Evolutionary conservation across 2,329 filamentous ascomycete genomes (phyloP).

Genomic region (Fusarium sororula): DNA sequence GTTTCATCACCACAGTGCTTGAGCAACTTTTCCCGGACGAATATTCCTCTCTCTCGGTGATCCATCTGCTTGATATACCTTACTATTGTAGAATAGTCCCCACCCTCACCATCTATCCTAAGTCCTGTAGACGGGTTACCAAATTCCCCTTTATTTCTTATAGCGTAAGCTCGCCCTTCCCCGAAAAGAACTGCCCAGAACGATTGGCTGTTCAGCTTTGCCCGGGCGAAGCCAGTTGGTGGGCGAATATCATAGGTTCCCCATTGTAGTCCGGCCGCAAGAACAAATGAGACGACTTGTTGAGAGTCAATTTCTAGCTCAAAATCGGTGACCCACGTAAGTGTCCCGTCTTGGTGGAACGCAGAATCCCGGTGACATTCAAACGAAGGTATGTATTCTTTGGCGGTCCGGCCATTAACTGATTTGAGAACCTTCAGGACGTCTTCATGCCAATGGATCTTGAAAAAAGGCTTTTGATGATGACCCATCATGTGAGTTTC

Average conservation of each 20-base stretch:
- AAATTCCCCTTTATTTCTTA: rapidly evolving
- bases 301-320: neutral
- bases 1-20: rapidly evolving
- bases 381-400: neutral
- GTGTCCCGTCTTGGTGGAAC: neutral
- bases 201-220: rapidly evolving
- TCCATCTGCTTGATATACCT: neutral
- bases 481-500: neutral
- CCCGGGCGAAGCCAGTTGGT: rapidly evolving
- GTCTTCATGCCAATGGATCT: neutral
- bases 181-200: neutral
- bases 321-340: neutral
- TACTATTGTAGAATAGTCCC: neutral
- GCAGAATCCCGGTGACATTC: neutral
- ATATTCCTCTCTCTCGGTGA: neutral
- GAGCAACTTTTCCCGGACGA: rapidly evolving
- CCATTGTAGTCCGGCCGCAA: neutral
- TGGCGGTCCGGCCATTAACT: rapidly evolving
- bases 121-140: neutral
- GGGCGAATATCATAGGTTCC: rapidly evolving
- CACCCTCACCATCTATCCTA: no score
- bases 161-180: neutral
- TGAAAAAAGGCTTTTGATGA: neutral
- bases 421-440: neutral
- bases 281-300: neutral